Percentiles rank a stretch among this genome's conserved stretches.
phyloP scores from a whole-genome alignment of 1,284 basidiomycete species.

The Xerocomus cyaneibrunnescens region DNA sequence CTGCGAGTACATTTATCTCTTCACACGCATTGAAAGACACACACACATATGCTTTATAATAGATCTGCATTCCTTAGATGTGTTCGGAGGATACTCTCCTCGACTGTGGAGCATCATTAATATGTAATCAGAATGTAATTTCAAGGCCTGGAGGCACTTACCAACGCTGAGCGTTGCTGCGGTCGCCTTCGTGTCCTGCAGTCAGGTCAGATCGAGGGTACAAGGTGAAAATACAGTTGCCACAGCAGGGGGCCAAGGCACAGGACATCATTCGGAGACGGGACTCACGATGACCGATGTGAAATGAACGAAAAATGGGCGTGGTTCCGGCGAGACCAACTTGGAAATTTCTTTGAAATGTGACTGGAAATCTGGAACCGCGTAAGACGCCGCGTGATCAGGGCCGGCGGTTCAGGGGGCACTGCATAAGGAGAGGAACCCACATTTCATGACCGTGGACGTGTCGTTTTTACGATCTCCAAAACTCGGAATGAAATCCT shows the following conservation, averaged over 20 bases:
- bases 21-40: neutral
- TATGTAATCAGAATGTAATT: conserved; percentile 5
- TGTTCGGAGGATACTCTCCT: conserved; percentile 37
- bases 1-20: neutral
- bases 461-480: conserved; percentile 61
- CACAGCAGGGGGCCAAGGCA: conserved; percentile 9
- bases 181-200: conserved; percentile 65
- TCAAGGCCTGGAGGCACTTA: conserved; percentile 31
- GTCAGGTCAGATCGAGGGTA: neutral
- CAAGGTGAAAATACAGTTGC: neutral
- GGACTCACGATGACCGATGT: conserved; percentile 66
- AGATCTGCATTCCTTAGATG: conserved; percentile 36
- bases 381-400: conserved; percentile 11
- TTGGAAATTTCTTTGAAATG: conserved; percentile 66
- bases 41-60: conserved; percentile 19
- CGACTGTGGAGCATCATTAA: conserved; percentile 25
- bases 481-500: conserved; percentile 61
- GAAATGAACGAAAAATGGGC: conserved; percentile 68
- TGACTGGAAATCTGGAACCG: conserved; percentile 57
- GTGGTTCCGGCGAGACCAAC: conserved; percentile 55
- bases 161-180: conserved; percentile 64
- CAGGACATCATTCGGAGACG: conserved; percentile 2
- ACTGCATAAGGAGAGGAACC: conserved; percentile 18
- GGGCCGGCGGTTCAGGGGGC: too few relatives aligned
- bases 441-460: conserved; percentile 58